These are phyloP conservation scores for Globisporangium carolinianum DNA, from an alignment of 352 stramenopile species.

Conservation along the genomic window DNA sequence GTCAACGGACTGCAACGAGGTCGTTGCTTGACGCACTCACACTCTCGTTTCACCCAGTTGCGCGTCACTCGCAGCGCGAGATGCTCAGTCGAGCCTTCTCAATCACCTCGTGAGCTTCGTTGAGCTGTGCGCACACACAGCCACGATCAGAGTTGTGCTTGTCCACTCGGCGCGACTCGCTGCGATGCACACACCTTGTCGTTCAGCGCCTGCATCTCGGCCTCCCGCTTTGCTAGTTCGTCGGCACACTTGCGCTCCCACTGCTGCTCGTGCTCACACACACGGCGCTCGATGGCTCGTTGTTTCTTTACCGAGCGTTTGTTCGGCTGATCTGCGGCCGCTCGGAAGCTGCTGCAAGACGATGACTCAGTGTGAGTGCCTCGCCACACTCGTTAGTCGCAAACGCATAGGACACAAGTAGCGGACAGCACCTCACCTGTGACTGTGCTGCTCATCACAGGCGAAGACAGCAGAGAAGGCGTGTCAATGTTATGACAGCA, in stretches of 20 bases:
- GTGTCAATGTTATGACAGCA: neutral
- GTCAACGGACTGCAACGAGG: too few species aligned
- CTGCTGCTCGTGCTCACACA: neutral
- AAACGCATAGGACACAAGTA: neutral
- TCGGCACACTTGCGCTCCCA: conserved; percentile 16
- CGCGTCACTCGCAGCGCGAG: too few species aligned
- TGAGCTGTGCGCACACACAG: too few species aligned
- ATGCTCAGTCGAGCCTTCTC: too few species aligned
- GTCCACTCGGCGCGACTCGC: too few species aligned
- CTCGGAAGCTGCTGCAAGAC: neutral
- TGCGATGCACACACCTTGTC: conserved; percentile 74
- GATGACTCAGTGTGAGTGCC: neutral
- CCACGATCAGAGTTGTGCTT: too few species aligned
- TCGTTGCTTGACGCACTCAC: too few species aligned
- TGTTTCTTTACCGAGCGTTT: neutral
- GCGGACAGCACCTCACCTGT: neutral
- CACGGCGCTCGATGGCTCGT: neutral
- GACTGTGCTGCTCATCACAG: neutral
- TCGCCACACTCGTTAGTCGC: neutral
- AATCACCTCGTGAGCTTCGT: too few species aligned
- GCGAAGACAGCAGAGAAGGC: neutral
- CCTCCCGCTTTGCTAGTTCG: conserved; percentile 73
- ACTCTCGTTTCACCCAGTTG: too few species aligned
- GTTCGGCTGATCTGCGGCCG: neutral
- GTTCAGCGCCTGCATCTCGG: conserved; percentile 9